Base-by-base conservation (phyloP, 1,139 yeast species). In the Magnusiomyces magnusii region DNA sequence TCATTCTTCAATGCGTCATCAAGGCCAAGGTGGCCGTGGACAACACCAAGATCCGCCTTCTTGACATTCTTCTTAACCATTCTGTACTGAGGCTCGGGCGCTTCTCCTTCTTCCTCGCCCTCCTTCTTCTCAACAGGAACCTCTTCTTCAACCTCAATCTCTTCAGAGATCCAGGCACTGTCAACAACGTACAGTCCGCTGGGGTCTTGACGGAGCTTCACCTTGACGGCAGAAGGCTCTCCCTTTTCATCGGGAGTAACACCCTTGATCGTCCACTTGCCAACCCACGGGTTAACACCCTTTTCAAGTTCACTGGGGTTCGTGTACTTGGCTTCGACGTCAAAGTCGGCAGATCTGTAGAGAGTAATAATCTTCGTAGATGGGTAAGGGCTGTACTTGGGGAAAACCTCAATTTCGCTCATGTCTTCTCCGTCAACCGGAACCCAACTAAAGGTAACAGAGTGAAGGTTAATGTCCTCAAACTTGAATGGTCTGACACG, bases 401-500 rank as follows among this genome's bases (percentile, higher is more conserved):
- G 95, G 95, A 93, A 93, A 61, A 93, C 99, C 79, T 93, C 98
- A 75, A 93, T 80, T 74, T 88, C 92, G 73, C 86, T 92, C 62
- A 89, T 88, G 67, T 90, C 96, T 68, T 81, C 86, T 75, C 89
- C 98, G 63, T 84, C 92, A 74, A 89, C 91, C 75, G 92, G 83
- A 72, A 87, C 95, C 99, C 99, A 95, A 77, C 78, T 83, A 84
- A 90, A 95, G 57, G 97, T 87, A 66, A 95, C 97, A 54, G 97
- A 84, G 83, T 84, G 83, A 69, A 85, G 87, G 84, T 92, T 92
- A 74, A 86, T 79, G 76, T 93, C 99, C 80, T 93, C 97, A 73
- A 92, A 93, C 79, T 92, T 93, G 86, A 93, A 93, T 69, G 97
- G 97, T 78, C 98, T 87, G 60, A 95, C 99, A 80, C 99, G 88